Base-by-base conservation (phyloP, 1,284 basidiomycete species). In the Trichosporon inkin region DNA sequence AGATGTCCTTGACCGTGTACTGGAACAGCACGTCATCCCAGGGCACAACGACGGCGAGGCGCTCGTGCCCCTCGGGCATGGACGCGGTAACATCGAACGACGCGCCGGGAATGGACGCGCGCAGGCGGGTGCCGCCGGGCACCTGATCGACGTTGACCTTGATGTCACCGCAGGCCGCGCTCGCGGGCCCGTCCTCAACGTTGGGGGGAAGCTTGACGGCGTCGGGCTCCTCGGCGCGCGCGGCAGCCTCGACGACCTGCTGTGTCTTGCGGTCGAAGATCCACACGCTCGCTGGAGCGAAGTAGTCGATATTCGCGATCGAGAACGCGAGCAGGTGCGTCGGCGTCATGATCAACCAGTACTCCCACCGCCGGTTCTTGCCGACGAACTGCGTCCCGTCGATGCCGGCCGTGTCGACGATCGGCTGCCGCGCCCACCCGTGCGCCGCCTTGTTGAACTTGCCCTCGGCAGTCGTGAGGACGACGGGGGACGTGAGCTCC, bases 1-100 rank as follows among this genome's bases (percentile, higher is more conserved):
- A 49, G 11, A 63, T 54, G 53, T 63, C 58, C 49, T 63, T 63
- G 41, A 63, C 58, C 0, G 62, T 63, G 49, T 63, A 60, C 58
- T 63, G 62, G 58, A 63, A 63, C 47, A 60, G 36, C 1, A 35
- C 35, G 16, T 60, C 56, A 22, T 49, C 41, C 62, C 62, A 63
- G 24, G 61, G 61, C n/a, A 62, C 58, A 13, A 60, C 58, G 28
- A 60, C 58, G n/a, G 58, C 62, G 6, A 63, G 35, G 16, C 62
- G 58, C 56, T 63, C 62, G 35, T 62, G 55, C n/a, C 41, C 55
- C 52, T 36, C 41, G 14, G 60, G 62, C 34, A 56, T 35, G 11
- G 36, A 19, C 2, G 62, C 62, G 11, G 60, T 32, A 44, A 63
- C 24, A 34, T 63, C 62, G 34, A 56, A 62, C 10, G 13, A 6